Evolutionary conservation across 176 grass and related monocot genomes (phyloP).

Genomic region (Rhynchospora tenuis): DNA sequence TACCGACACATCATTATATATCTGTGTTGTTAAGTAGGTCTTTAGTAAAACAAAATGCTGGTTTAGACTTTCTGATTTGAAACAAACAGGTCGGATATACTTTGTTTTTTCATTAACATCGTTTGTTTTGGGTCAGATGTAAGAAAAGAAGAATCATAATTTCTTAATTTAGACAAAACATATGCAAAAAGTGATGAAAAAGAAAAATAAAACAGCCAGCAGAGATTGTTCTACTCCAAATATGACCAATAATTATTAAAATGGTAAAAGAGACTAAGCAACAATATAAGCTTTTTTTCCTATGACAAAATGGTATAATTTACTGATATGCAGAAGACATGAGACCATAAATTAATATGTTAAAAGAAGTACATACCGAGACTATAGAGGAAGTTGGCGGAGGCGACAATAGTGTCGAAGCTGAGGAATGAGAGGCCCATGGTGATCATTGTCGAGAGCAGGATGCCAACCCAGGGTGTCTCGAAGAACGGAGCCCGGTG

Average conservation of each 20-base stretch:
- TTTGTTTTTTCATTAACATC: no score
- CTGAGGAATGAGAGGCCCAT: constrained; percentile 73
- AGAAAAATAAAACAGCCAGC: no score
- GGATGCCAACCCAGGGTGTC: constrained; percentile 77
- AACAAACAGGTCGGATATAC: no score
- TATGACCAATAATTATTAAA: background rate
- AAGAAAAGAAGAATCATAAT: no score
- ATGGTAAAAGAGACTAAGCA: background rate
- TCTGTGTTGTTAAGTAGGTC: no score
- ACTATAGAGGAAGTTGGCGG: constrained; percentile 91
- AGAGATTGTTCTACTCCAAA: no score
- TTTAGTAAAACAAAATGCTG: no score
- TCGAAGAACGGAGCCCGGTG: constrained; percentile 39
- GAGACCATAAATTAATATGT: background rate
- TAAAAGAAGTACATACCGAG: constrained; percentile 27
- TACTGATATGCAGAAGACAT: background rate
- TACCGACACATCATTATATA: no score
- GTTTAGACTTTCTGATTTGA: no score
- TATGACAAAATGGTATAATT: background rate
- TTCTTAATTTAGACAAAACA: no score
- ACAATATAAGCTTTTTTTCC: background rate
- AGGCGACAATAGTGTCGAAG: constrained; percentile 75
- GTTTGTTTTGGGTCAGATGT: no score
- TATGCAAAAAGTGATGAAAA: no score
- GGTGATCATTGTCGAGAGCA: constrained; percentile 52